These are phyloP conservation scores for Speleostelium caveatum DNA, from an alignment of 78 protist species.

Conservation along the genomic window DNA sequence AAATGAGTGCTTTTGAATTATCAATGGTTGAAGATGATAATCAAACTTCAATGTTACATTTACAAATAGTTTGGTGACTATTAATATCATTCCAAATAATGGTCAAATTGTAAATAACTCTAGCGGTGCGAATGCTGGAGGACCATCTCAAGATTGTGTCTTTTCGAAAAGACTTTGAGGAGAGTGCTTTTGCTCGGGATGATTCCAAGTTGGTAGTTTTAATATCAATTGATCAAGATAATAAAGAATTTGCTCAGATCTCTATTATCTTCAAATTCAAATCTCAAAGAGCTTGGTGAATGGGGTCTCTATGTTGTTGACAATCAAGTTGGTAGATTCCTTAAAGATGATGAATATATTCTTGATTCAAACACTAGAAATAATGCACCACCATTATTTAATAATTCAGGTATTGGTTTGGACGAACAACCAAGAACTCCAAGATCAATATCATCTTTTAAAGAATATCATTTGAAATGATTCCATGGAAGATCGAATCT, in stretches of 20 bases:
- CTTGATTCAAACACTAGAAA: background rate
- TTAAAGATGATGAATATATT: conserved; percentile 56
- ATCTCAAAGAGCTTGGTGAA: conserved; percentile 57
- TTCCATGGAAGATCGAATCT: no score
- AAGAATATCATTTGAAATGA: no score
- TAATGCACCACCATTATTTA: background rate
- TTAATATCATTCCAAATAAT: no score
- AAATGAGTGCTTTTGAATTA: conserved; percentile 44
- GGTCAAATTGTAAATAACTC: no score
- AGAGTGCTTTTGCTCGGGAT: no score
- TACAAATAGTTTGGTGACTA: no score
- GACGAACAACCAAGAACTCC: no score
- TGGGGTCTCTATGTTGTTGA: conserved; percentile 74
- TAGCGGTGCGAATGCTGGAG: no score
- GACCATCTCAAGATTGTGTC: no score
- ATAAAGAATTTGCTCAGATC: background rate
- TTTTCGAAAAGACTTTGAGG: no score
- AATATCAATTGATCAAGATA: background rate
- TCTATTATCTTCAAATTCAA: conserved; percentile 31
- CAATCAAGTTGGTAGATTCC: conserved; percentile 17
- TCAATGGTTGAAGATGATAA: conserved; percentile 44
- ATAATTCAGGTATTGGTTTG: no score
- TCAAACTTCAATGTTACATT: conserved; percentile 8
- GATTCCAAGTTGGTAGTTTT: background rate
- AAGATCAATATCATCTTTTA: no score